Percentiles rank a stretch among this genome's conserved stretches.
phyloP scores from a whole-genome alignment of 345 rosid genomes.

The Eucalyptus albens region DNA sequence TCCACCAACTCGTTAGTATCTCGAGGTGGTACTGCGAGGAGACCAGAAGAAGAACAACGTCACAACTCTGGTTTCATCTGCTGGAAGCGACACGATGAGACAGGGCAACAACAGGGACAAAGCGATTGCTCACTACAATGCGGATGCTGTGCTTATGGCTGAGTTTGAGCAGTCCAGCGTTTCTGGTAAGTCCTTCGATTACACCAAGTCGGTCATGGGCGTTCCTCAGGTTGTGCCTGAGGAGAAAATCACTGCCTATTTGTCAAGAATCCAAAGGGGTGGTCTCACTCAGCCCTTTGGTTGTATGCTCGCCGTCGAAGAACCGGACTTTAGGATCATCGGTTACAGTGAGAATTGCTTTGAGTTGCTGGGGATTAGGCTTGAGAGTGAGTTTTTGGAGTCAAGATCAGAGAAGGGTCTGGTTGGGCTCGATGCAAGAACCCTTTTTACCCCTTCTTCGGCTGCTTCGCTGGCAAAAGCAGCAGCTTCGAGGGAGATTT shows the following conservation, averaged over 20 bases:
- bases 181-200: slow-evolving; percentile 67
- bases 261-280: slow-evolving; percentile 71
- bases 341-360: slow-evolving; percentile 58
- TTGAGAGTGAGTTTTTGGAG: slow-evolving; percentile 28
- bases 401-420: slow-evolving; percentile 31
- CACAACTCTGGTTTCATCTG: not conserved
- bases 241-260: slow-evolving; percentile 51
- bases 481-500: slow-evolving; percentile 49
- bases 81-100: not conserved
- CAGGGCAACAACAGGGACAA: slow-evolving; percentile 9
- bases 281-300: slow-evolving; percentile 78
- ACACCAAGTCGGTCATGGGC: slow-evolving; percentile 41
- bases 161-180: slow-evolving; percentile 50
- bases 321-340: slow-evolving; percentile 43
- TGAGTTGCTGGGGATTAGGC: slow-evolving; percentile 41
- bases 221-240: slow-evolving; percentile 42
- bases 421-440: slow-evolving; percentile 62
- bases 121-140: slow-evolving; percentile 52
- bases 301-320: slow-evolving; percentile 62
- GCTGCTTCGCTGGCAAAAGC: slow-evolving; percentile 57
- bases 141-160: slow-evolving; percentile 66
- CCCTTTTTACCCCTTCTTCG: slow-evolving; percentile 46
- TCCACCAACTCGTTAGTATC: not conserved
- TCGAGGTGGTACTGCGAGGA: not conserved
- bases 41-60: not conserved